Conservation (phyloP, 2,329 filamentous ascomycete species). For the Arthroderma uncinatum region DNA sequence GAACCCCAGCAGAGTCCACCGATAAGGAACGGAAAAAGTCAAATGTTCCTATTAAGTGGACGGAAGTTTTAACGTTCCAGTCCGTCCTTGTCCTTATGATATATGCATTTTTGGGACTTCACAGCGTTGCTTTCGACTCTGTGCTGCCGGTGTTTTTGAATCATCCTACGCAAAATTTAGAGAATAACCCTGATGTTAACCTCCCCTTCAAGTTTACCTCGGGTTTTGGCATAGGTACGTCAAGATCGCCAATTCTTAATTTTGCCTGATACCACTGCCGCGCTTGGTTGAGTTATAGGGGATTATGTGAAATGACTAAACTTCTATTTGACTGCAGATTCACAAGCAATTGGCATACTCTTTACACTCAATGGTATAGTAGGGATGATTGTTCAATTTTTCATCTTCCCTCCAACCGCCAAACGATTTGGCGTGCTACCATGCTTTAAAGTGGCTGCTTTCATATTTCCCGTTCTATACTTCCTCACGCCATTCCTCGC, state of each 20-base stretch:
- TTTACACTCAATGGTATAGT: constrained; percentile 73
- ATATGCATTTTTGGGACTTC: constrained; percentile 72
- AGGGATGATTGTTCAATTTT: constrained; percentile 73
- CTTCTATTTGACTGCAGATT: constrained; percentile 35
- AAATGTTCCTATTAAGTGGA: constrained; percentile 30
- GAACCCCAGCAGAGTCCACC: not conserved
- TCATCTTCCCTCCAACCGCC: constrained; percentile 69
- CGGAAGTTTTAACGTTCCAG: constrained; percentile 62
- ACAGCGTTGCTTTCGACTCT: constrained; percentile 77
- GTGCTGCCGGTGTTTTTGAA: constrained; percentile 81
- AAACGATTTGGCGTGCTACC: constrained; percentile 60
- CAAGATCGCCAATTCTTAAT: not conserved
- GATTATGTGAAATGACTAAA: not conserved
- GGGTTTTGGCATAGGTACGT: constrained; percentile 57
- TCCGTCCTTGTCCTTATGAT: constrained; percentile 62
- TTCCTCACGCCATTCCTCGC: constrained; percentile 70
- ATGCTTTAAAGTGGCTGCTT: constrained; percentile 57
- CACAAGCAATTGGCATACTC: constrained; percentile 67
- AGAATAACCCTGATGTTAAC: constrained; percentile 45
- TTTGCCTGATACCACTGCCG: not conserved
- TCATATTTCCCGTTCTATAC: constrained; percentile 65
- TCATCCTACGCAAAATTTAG: constrained; percentile 48
- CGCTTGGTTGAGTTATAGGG: not conserved
- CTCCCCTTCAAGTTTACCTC: constrained; percentile 73
- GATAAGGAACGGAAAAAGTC: constrained; percentile 15